These are phyloP conservation scores for Rubus idaeus DNA, from an alignment of 306 rosid genomes.

Conservation along the genomic window DNA sequence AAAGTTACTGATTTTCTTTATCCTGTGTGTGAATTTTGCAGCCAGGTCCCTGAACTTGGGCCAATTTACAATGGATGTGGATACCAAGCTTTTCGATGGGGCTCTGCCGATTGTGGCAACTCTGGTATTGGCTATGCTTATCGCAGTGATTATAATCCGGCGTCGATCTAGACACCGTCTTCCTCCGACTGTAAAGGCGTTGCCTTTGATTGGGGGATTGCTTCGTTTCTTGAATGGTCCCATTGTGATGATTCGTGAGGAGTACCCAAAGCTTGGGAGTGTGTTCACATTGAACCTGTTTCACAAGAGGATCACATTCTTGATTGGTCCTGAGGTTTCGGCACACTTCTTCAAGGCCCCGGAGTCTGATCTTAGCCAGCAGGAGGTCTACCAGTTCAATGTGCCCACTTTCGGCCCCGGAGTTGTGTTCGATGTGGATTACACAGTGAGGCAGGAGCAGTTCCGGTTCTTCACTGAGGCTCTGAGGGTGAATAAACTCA, in stretches of 20 bases:
- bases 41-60: background rate
- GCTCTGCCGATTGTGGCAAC: slow-evolving; percentile 62
- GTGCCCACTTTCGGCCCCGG: slow-evolving; percentile 97
- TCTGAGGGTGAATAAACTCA: slow-evolving; percentile 72
- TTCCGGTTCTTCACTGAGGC: slow-evolving; percentile 93
- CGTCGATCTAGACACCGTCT: slow-evolving; percentile 60
- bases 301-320: slow-evolving; percentile 72
- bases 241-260: slow-evolving; percentile 68
- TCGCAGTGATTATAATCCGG: slow-evolving; percentile 42
- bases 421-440: slow-evolving; percentile 93
- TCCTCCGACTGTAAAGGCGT: slow-evolving; percentile 56
- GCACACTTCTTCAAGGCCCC: slow-evolving; percentile 88
- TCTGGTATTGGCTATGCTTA: slow-evolving; percentile 54
- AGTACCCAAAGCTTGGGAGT: slow-evolving; percentile 80
- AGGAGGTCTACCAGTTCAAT: slow-evolving; percentile 91
- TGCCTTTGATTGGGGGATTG: slow-evolving; percentile 72
- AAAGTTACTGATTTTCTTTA: background rate
- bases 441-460: slow-evolving; percentile 85
- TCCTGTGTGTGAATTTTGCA: slow-evolving; percentile 6
- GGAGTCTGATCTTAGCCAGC: slow-evolving; percentile 90
- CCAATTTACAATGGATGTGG: slow-evolving; percentile 29
- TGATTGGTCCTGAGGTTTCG: slow-evolving; percentile 93
- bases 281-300: slow-evolving; percentile 73
- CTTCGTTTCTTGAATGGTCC: slow-evolving; percentile 78
- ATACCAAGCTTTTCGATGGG: slow-evolving; percentile 45